phyloP scores from a whole-genome alignment of 805 yeast genomes.

The Starmerella scarabaei region DNA sequence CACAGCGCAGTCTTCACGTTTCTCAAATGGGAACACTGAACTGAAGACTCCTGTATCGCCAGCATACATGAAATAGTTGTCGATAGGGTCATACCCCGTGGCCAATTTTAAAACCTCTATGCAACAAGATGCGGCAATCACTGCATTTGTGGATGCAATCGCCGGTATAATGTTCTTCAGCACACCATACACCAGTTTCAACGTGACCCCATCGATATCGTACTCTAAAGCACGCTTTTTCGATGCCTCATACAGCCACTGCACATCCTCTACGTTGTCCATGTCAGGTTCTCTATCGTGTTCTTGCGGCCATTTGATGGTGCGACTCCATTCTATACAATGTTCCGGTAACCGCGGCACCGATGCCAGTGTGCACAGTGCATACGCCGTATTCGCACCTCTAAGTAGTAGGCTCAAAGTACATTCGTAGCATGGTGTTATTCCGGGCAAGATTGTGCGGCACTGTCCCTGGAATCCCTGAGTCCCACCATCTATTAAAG shows the following conservation, averaged over 20 bases:
- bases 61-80: constrained; percentile 75
- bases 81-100: constrained; percentile 53
- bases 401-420: constrained; percentile 53
- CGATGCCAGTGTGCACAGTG: constrained; percentile 87
- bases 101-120: constrained; percentile 73
- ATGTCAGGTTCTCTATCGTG: constrained; percentile 41
- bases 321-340: constrained; percentile 82
- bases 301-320: constrained; percentile 51
- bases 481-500: constrained; percentile 86
- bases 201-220: constrained; percentile 59
- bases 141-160: constrained; percentile 85
- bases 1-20: constrained; percentile 54
- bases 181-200: constrained; percentile 65
- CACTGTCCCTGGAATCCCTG: constrained; percentile 91
- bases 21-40: constrained; percentile 53
- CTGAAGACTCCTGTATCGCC: constrained; percentile 72
- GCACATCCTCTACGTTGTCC: constrained; percentile 54
- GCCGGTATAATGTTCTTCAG: constrained; percentile 89
- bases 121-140: constrained; percentile 79
- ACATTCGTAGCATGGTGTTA: constrained; percentile 88
- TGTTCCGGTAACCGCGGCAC: constrained; percentile 93
- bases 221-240: constrained; percentile 46
- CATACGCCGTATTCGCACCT: constrained; percentile 45
- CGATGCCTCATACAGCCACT: constrained; percentile 48
- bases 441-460: constrained; percentile 70